Conservation (phyloP, 768 basidiomycete species). For the Agaricus subrufescens region DNA sequence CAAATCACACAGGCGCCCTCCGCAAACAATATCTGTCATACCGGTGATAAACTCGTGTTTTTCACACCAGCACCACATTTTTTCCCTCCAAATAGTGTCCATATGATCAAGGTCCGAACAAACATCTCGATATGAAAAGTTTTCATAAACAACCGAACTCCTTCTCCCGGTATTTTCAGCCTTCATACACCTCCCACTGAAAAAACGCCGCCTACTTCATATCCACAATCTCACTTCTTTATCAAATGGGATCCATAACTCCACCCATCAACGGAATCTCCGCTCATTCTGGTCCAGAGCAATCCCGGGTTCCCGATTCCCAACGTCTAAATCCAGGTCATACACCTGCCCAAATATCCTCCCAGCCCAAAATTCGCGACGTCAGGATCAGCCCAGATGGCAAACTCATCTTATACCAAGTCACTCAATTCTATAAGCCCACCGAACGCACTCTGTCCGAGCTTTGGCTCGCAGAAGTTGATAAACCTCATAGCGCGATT, state of each 20-base stretch:
- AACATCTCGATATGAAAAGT: too few relatives aligned
- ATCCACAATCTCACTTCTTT: not conserved
- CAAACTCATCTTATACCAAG: conserved; percentile 24
- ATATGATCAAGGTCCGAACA: not conserved
- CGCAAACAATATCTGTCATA: conserved; percentile 1
- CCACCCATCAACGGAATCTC: conserved; percentile 10
- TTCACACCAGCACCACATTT: not conserved
- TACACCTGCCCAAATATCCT: conserved; percentile 22
- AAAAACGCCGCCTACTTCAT: not conserved
- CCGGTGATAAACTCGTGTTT: not conserved
- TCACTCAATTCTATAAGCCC: conserved; percentile 25
- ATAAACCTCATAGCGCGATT: conserved; percentile 21
- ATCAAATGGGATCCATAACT: conserved; percentile 3
- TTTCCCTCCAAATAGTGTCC: not conserved
- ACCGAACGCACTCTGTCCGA: conserved; percentile 18
- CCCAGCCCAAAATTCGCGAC: conserved; percentile 26
- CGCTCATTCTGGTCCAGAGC: conserved; percentile 1
- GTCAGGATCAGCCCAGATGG: conserved; percentile 29
- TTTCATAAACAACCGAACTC: too few relatives aligned
- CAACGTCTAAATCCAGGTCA: conserved; percentile 7
- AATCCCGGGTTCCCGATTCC: conserved; percentile 7
- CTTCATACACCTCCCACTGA: not conserved
- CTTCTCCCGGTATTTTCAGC: too few relatives aligned
- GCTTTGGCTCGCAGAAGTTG: conserved; percentile 26
- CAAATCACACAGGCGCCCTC: conserved; percentile 1